These are phyloP conservation scores for Tolypocladium endophyticum DNA, from an alignment of 2,329 filamentous ascomycete genomes.

Conservation along the genomic window DNA sequence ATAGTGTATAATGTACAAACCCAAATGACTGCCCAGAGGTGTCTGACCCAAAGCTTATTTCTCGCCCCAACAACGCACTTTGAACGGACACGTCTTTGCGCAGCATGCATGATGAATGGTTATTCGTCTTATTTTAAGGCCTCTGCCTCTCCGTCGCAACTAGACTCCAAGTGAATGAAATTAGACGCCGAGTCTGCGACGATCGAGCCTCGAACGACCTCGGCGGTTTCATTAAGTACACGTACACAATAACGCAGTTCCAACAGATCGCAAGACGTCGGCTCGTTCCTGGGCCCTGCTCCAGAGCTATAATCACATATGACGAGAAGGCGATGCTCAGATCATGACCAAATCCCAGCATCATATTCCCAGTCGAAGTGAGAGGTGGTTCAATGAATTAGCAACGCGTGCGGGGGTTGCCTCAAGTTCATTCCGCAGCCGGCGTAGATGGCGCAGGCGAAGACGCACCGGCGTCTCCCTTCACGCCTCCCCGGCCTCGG, in stretches of 20 bases:
- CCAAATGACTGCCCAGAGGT: background rate
- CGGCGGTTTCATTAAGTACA: constrained; percentile 26
- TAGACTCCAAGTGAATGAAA: constrained; percentile 23
- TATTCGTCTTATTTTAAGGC: background rate
- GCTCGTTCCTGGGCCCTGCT: constrained; percentile 8
- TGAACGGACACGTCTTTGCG: background rate
- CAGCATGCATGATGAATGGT: background rate
- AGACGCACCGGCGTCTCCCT: constrained; percentile 45
- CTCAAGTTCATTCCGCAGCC: constrained; percentile 22
- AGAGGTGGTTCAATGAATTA: background rate
- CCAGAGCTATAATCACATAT: constrained; percentile 10
- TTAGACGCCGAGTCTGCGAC: constrained; percentile 17
- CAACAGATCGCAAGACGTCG: constrained; percentile 4
- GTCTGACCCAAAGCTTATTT: background rate
- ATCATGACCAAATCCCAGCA: background rate
- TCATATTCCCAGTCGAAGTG: background rate
- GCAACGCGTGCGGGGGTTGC: background rate
- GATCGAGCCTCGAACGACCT: constrained; percentile 14
- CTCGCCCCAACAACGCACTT: background rate
- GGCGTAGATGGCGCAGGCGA: constrained; percentile 43
- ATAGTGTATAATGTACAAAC: constrained; percentile 9
- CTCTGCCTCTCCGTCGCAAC: constrained; percentile 1
- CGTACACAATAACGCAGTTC: constrained; percentile 13
- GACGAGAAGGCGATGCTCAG: constrained; percentile 4
- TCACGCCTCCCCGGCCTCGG: constrained; percentile 44